Conservation (phyloP, 2,329 filamentous ascomycete species). For the Penicillium corylophilum region DNA sequence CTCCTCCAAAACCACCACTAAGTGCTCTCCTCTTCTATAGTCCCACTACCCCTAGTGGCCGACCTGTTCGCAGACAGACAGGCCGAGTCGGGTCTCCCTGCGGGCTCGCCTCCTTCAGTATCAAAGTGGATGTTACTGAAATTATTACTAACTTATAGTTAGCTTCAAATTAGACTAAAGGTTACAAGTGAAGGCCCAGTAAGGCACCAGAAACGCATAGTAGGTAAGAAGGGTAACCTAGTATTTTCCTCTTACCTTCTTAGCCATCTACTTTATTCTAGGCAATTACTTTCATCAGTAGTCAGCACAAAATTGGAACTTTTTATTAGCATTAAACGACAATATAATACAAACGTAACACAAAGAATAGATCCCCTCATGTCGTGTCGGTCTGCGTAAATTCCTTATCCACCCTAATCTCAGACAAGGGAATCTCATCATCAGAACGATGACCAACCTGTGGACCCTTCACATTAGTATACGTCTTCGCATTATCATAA, state of each 20-base stretch:
- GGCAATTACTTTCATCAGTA: background rate
- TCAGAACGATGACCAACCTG: slow-evolving; percentile 6
- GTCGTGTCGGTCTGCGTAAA: slow-evolving; percentile 10
- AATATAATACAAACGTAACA: slow-evolving; percentile 1
- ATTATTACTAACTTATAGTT: too few species aligned
- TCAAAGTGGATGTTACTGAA: too few species aligned
- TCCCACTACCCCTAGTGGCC: too few species aligned
- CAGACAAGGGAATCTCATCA: slow-evolving; percentile 22
- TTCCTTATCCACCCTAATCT: slow-evolving; percentile 22
- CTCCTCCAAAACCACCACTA: too few species aligned
- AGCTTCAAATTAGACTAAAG: too few species aligned
- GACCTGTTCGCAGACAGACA: too few species aligned
- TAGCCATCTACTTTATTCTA: background rate
- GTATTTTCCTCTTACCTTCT: background rate
- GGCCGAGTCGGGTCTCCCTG: too few species aligned
- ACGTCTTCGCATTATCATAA: slow-evolving; percentile 17
- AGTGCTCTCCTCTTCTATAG: too few species aligned
- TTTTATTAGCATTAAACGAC: background rate
- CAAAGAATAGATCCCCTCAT: background rate
- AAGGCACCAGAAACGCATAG: too few species aligned
- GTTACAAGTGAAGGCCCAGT: too few species aligned
- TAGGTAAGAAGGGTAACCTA: too few species aligned
- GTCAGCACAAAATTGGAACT: background rate
- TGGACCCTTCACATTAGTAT: slow-evolving; percentile 17
- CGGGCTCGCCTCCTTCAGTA: too few species aligned